Evolutionary conservation across 169 alveolate genomes (phyloP), one percentile per base, ranked within the genome.

Genomic region (Eimeria necatrix): DNA sequence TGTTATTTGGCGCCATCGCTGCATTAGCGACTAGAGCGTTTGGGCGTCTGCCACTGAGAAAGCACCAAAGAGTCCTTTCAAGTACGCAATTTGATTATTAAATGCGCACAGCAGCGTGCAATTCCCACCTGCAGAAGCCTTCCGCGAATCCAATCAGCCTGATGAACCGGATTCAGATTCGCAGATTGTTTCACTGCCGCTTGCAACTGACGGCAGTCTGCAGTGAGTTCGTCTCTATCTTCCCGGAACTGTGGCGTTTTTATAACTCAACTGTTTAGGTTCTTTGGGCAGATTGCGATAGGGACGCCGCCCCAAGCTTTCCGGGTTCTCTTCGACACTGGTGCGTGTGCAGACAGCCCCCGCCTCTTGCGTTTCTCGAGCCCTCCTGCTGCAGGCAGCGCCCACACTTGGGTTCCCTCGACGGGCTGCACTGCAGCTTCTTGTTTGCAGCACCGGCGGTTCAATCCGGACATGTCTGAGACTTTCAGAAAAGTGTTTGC

Each of bases 301-400:
- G 92, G 92, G 32, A 85, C 92, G 6, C 92, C 92, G 59, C 92
- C 92, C 4, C 92, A 85, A 41, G 41, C 61, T 4, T 85, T 85
- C 60, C 56, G 51, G 60, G 78, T 85, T 22, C 80, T 85, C 9
- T 85, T 85, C 60, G 92, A 85, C 49, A 85, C 92, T 22, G 92
- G 92, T 85, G 92, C 51, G 92, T 59, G 80, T 49, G 41, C 41
- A 32, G 41, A 46, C 64, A 16, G 59, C 24, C 78, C 52, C 3
- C n/a, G 41, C 91, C 24, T n/a, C 26, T 56, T 16, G 51, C 46
- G 46, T 49, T 51, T 20, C 73, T 4, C 32, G 1, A 32, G 14
- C 26, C 24, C 10, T 8, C 6, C 60, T 5, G 48, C 22, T 26
- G 20, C 70, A 85, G 92, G 92, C 80, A 85, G 92, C 61, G 32